These are phyloP conservation scores for Pyrrhoderma noxium DNA, from an alignment of 1,284 basidiomycete species.

Conservation along the genomic window DNA sequence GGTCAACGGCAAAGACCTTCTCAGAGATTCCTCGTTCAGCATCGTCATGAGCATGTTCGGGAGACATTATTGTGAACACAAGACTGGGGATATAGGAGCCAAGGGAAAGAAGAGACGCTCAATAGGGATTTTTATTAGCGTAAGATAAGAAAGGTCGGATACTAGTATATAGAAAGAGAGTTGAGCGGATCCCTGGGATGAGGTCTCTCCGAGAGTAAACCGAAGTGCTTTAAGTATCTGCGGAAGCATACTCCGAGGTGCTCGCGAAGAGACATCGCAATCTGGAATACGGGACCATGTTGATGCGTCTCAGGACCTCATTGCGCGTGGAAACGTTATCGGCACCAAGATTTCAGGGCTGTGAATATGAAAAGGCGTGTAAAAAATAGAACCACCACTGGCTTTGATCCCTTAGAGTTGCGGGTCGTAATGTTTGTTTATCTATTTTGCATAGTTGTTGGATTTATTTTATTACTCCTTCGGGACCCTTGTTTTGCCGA, in stretches of 20 bases:
- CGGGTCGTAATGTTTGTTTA: neutral
- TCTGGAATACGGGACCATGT: slow-evolving; percentile 3
- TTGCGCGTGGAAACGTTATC: slow-evolving; percentile 13
- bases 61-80: slow-evolving; percentile 1
- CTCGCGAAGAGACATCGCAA: slow-evolving; percentile 16
- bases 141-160: neutral
- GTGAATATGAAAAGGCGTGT: neutral
- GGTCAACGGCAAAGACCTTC: slow-evolving; percentile 18
- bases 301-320: slow-evolving; percentile 13
- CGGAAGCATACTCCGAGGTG: slow-evolving; percentile 15
- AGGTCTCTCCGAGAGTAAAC: slow-evolving; percentile 17
- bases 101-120: slow-evolving; percentile 10
- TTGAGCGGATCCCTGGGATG: slow-evolving; percentile 9
- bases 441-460: neutral
- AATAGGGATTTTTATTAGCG: slow-evolving; percentile 9
- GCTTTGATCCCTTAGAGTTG: neutral
- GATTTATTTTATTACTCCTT: neutral
- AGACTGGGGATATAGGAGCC: neutral
- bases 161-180: slow-evolving; percentile 3
- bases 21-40: slow-evolving; percentile 17
- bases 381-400: neutral
- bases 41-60: slow-evolving; percentile 14
- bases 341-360: slow-evolving; percentile 11
- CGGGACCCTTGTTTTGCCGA: neutral
- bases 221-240: slow-evolving; percentile 14